Conservation (phyloP, 768 basidiomycete genomes). For the Paxillus ammoniavirescens region DNA sequence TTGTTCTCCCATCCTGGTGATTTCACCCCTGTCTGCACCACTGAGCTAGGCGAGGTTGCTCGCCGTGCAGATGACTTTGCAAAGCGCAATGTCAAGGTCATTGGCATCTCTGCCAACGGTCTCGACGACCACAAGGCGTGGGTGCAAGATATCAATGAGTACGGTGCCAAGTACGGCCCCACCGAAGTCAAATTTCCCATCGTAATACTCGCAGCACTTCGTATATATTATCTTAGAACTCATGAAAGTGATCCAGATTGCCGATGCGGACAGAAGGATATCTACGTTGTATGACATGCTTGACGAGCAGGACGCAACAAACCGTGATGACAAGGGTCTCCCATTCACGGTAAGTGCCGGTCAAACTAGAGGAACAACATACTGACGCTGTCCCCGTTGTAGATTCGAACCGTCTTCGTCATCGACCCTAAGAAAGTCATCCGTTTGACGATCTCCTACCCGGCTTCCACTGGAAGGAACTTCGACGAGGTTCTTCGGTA, state of each 20-base stretch:
- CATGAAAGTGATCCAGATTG: constrained; percentile 57
- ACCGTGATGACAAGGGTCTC: constrained; percentile 79
- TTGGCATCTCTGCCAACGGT: constrained; percentile 90
- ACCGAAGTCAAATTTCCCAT: constrained; percentile 91
- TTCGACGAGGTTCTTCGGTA: constrained; percentile 71
- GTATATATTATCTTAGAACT: constrained; percentile 4
- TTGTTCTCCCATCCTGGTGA: constrained; percentile 96
- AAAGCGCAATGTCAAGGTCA: constrained; percentile 88
- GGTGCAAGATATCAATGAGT: constrained; percentile 86
- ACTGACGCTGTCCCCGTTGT: constrained; percentile 1
- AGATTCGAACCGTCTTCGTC: constrained; percentile 96
- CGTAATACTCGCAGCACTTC: constrained; percentile 36
- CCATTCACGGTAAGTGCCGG: constrained; percentile 75
- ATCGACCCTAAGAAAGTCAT: constrained; percentile 97
- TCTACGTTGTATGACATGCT: constrained; percentile 94
- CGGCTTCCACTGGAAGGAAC: constrained; percentile 94
- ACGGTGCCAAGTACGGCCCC: constrained; percentile 64
- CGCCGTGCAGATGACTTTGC: constrained; percentile 82
- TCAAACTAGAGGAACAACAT: background rate
- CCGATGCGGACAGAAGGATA: constrained; percentile 84
- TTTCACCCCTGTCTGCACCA: constrained; percentile 94
- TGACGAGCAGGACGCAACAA: constrained; percentile 92
- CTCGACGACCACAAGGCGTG: constrained; percentile 83
- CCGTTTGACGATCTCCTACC: constrained; percentile 87
- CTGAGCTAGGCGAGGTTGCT: constrained; percentile 95